Evolutionary conservation across 2,329 filamentous ascomycete genomes (phyloP), one percentile per base, ranked within the genome.

Genomic region (Neonectria sp.): DNA sequence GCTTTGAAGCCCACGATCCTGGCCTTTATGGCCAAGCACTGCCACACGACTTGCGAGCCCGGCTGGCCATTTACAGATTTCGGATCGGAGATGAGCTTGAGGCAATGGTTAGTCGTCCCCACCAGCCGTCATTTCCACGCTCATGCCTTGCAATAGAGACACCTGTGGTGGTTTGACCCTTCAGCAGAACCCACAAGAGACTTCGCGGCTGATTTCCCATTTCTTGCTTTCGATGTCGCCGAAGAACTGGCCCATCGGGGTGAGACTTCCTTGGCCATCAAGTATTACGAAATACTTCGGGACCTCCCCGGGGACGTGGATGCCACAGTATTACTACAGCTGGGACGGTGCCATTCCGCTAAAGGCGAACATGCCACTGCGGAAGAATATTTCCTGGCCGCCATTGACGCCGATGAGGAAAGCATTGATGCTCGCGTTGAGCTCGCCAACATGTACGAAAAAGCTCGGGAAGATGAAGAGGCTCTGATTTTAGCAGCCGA

Each of bases 381-480:
- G 0, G 92, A 95, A 75, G 90, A 93, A 70, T 93, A 90, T 76
- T 96, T 95, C 74, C 87, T 94, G 27, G 89, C 89, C 2, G 90
- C 95, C 12, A 90, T 94, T 43, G 89, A 94, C 58, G 87, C 90
- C 66, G 92, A 97, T 69, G 84, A 90, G 51, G 85, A 89, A 46
- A 91, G 92, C 65, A 90, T 95, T 55, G 91, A 95, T 68, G 93
- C 94, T 45, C 91, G 94, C 45, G 90, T 93, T 33, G 90, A 94
- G 73, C 85, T 98, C 11, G 94, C 94, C 13, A 95, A 93, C 74
- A 89, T 98, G 79, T 97, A 97, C 76, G 94, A 97, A 78, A 90
- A 87, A 69, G 88, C 88, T 51, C 91, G 91, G 69, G 89, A 92
- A 81, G 90, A 88, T 25, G 92, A 95, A 74, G 90, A 94, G 75